Evolutionary conservation across 495 filamentous ascomycete species (phyloP).

Genomic region (Hyaloscypha hepaticicola): DNA sequence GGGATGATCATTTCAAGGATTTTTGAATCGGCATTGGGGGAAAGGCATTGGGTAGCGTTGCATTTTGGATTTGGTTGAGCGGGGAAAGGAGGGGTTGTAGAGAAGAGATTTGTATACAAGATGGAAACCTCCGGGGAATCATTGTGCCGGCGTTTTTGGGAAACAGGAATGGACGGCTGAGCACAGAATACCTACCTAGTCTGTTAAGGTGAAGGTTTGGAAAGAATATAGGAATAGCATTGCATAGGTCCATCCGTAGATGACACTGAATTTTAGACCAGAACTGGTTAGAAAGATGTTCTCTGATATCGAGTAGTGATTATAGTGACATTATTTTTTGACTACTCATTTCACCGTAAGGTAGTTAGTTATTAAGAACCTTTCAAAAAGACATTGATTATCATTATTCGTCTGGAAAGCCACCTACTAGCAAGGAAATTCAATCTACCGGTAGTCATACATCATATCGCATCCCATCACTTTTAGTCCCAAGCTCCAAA

Average conservation of each 20-base stretch:
- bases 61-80: not conserved
- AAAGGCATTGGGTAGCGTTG: not conserved
- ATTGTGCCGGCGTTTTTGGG: not conserved
- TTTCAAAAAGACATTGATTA: no score
- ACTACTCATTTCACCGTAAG: no score
- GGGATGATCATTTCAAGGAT: slow-evolving; percentile 75
- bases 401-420: no score
- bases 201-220: not conserved
- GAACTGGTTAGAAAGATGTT: not conserved
- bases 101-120: not conserved
- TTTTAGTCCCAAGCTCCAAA: not conserved
- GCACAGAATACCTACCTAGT: not conserved
- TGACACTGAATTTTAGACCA: not conserved
- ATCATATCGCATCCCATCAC: not conserved
- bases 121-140: not conserved
- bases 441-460: not conserved
- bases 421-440: not conserved
- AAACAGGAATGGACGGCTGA: not conserved
- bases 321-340: no score
- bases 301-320: not conserved
- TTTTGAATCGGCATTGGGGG: slow-evolving; percentile 51
- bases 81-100: not conserved
- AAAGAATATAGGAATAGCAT: not conserved
- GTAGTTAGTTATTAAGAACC: no score
- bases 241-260: not conserved